phyloP scores from a whole-genome alignment of 2,329 filamentous ascomycete genomes.

The Myriosclerotinia duriaeana region DNA sequence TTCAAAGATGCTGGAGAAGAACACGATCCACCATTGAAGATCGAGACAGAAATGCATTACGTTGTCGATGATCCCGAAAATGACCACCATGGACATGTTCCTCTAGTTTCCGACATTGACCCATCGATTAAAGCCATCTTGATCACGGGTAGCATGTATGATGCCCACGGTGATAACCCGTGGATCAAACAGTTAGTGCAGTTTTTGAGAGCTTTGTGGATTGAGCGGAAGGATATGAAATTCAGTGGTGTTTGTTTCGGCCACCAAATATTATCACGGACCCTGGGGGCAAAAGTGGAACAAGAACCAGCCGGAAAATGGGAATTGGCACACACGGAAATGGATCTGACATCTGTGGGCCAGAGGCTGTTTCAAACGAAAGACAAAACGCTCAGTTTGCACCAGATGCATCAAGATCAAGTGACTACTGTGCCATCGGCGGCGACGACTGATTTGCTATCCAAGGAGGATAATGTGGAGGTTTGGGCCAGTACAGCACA shows the following conservation, averaged over 20 bases:
- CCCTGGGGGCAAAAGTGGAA: conserved; percentile 66
- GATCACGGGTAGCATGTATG: conserved; percentile 73
- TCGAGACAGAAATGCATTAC: conserved; percentile 56
- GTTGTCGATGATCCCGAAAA: conserved; percentile 46
- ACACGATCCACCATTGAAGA: conserved; percentile 54
- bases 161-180: conserved; percentile 68
- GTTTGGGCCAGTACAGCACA: conserved; percentile 62
- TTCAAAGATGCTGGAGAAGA: conserved; percentile 52
- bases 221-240: conserved; percentile 59
- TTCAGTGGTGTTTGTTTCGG: conserved; percentile 88
- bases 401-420: conserved; percentile 85
- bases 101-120: conserved; percentile 15
- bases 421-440: conserved; percentile 51
- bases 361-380: conserved; percentile 60
- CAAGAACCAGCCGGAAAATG: conserved; percentile 66
- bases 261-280: conserved; percentile 78
- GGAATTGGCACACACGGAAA: conserved; percentile 74
- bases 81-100: conserved; percentile 9
- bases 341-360: conserved; percentile 67
- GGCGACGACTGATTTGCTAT: conserved; percentile 46
- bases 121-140: conserved; percentile 71
- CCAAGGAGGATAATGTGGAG: conserved; percentile 50
- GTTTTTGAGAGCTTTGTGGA: conserved; percentile 60
- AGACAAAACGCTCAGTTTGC: conserved; percentile 55
- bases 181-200: conserved; percentile 77